These are phyloP conservation scores for Phytophthora quininea DNA, from an alignment of 352 stramenopile species.

Conservation along the genomic window DNA sequence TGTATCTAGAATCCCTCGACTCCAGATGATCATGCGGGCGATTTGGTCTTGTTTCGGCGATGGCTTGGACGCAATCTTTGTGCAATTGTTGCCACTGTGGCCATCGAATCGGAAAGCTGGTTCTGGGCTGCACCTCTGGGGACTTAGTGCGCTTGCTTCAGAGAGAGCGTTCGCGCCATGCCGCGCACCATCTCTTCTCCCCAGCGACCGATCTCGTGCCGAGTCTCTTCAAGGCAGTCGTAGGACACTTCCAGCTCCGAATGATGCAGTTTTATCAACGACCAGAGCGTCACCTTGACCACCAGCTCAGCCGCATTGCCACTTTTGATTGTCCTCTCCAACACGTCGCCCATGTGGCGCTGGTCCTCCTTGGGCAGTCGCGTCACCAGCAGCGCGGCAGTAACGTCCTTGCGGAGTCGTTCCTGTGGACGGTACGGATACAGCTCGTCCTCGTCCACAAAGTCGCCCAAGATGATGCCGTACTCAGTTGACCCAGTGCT, in stretches of 20 bases:
- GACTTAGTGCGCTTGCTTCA: conserved; percentile 26
- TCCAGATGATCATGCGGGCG: no score
- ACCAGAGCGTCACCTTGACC: conserved; percentile 41
- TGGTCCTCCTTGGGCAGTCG: conserved; percentile 29
- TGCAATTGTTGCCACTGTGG: no score
- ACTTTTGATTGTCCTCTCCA: background rate
- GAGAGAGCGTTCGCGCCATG: conserved; percentile 30
- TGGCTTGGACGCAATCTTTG: no score
- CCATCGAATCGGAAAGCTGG: no score
- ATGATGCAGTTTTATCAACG: conserved; percentile 42
- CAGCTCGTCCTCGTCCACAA: conserved; percentile 46
- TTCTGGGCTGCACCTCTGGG: no score
- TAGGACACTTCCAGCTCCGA: conserved; percentile 35
- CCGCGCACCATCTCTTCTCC: conserved; percentile 38
- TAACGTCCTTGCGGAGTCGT: conserved; percentile 39
- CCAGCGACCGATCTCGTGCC: conserved; percentile 40
- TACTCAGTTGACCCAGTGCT: conserved; percentile 17
- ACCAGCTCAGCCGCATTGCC: conserved; percentile 27
- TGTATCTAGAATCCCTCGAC: no score
- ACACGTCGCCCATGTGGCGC: background rate
- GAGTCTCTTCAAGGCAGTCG: conserved; percentile 33
- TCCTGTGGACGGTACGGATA: conserved; percentile 35
- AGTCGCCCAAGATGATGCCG: conserved; percentile 37
- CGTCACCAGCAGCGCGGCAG: conserved; percentile 31
- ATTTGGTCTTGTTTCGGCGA: no score